Evolutionary conservation across 768 basidiomycete species (phyloP), one percentile per base, ranked within the genome.

Genomic region (Tricholoma terreum): DNA sequence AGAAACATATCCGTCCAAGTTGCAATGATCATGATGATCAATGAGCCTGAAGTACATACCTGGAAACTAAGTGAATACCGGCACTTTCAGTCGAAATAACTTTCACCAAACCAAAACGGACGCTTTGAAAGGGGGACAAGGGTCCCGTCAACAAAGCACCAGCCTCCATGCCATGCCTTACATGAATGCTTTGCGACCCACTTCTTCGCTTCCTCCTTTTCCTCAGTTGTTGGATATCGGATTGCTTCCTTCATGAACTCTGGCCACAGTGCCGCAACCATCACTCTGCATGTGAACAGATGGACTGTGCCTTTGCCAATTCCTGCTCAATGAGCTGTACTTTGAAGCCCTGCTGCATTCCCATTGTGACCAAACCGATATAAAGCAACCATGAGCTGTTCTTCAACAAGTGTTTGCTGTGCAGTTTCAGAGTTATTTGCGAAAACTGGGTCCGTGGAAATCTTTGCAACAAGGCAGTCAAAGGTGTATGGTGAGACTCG

Each of bases 51-150:
- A n/a, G n/a, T n/a, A n/a, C n/a, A 15, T 58, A 63, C 61, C 40
- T 63, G 61, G 21, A 60, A 3, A 56, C 61, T 63, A 22, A 70
- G n/a, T 19, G 65, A 67, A 34, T 71, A 69, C 34, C 66, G 62
- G 22, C 50, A 59, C 45, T 69, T 70, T 6, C 61, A 38, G 52
- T 69, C 64, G 58, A 63, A 72, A 34, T 63, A 72, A 27, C 59
- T 62, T 40, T 70, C 64, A 2, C 71, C 65, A 56, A 55, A 68
- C 50, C 54, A 67, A 7, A 31, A 52, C 22, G 68, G 71, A 2
- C 40, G 49, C 2, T 54, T 35, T 11, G 17, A 54, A 6, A 69
- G 52, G n/a, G 56, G 59, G 15, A 49, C 31, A 33, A 24, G 48
- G 10, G 48, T 49, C n/a, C 38, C 38, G 15, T 40, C 38, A 17